Evolutionary conservation across 768 basidiomycete genomes (phyloP), one percentile per base, ranked within the genome.

Genomic region (Auricularia sp.): DNA sequence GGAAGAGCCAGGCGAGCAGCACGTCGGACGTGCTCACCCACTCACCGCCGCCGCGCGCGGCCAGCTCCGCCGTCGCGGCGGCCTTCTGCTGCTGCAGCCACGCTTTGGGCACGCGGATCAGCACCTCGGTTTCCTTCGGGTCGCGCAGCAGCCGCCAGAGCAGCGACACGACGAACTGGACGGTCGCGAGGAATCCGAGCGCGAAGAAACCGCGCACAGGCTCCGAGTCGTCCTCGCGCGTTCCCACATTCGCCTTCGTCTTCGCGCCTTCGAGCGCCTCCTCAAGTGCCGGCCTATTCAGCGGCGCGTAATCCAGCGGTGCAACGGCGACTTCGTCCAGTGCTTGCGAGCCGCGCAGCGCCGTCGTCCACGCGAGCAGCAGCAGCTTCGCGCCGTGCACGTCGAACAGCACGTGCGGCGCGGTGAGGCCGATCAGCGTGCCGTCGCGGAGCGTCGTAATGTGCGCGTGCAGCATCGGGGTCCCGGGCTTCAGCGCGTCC

Each of bases 21-120:
- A 45, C 36, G 35, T 62, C 62, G 45, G 37, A 42, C 18, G 62
- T 62, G 36, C 62, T 62, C 36, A 62, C 62, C 62, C 62, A 62
- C 37, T 37, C 62, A 7, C 29, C 59, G 3, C 34, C 5, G 8
- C 45, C 62, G 21, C 21, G 7, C 37, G 37, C 62, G 14, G 13
- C 29, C 36, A 62, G 35, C 10, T 62, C 62, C n/a, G 29, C 13
- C 62, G 37, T 62, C 3, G 29, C 36, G 6, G 24, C 62, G 37
- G 16, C 62, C 36, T 62, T 62, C 37, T 24, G 7, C 36, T 14
- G 21, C 29, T 62, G 21, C 10, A 62, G 21, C 37, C 45, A 37
- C n/a, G 62, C 10, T 21, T 37, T 45, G 24, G 62, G 62, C 5
- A 62, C 35, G n/a, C 45, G 29, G 14, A 62, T 8, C 6, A 62